Base-by-base conservation (phyloP, 257 asterid species). In the Solanum appendiculatum region DNA sequence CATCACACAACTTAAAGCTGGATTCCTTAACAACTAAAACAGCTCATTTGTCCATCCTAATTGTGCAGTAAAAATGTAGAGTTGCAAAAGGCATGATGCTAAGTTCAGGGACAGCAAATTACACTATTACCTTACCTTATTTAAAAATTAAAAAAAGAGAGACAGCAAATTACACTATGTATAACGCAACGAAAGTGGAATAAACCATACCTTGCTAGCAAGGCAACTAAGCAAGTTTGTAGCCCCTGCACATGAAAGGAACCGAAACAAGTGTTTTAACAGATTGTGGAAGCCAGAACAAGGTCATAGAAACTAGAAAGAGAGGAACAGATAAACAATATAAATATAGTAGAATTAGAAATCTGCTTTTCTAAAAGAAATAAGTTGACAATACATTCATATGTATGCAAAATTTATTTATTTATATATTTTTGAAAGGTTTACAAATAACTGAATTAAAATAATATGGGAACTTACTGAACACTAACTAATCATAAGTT, bases 151-250 rank as follows among this genome's bases (percentile, higher is more conserved):
- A 6, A 5, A 64, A 66, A 16, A 68, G 44, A 34, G 80, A 72
- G 18, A 5, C 29, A 3, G 46, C 46, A 34, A 34, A 78, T 78
- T 44, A 78, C 11, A 46, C 42, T 10, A 46, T 9, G 66, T 29
- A 80, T 80, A 44, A 27, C 2, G 6, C 85, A 44, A 39, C 25
- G 6, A 46, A 46, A 80, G 27, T 27, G 39, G 31, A 75, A 42
- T 84, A 75, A 56, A 39, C 33, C 21, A 80, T 91, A 95, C 98
- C 98, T 91, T 73, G 97, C 94, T 74, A 96, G 87, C 75, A 94
- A 82, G 75, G 98, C 93, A 87, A 94, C 98, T 78, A 95, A 89
- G 92, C 98, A 96, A 82, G 98, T 93, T 85, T 93, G 98, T 91
- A 96, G 86, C 34, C 98, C 98, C 98, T 96, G 96, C 85, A 80